These are phyloP conservation scores for Paramecium sonneborni DNA, from an alignment of 73 alveolate genomes.

Conservation along the genomic window DNA sequence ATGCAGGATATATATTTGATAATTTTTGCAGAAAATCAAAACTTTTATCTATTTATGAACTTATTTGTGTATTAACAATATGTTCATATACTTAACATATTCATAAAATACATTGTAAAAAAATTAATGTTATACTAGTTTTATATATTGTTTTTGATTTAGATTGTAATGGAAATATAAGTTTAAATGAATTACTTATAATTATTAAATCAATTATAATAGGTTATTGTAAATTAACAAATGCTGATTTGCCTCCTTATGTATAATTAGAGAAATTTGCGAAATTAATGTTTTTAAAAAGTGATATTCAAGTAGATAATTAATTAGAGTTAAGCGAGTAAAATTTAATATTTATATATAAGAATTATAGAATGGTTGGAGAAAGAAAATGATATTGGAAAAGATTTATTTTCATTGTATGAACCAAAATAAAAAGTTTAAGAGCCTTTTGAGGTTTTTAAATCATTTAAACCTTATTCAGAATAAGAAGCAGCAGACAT, in stretches of 20 bases:
- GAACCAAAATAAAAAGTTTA: slow-evolving; percentile 55
- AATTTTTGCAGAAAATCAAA: slow-evolving; percentile 26
- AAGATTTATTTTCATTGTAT: slow-evolving; percentile 30
- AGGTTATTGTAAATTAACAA: slow-evolving; percentile 62
- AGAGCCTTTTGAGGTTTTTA: slow-evolving; percentile 59
- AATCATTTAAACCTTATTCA: slow-evolving; percentile 43
- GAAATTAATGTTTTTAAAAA: slow-evolving; percentile 61
- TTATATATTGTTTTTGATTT: slow-evolving; percentile 55
- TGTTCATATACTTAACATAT: slow-evolving; percentile 60
- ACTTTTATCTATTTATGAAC: slow-evolving; percentile 48
- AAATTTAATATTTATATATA: neutral
- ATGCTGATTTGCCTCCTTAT: slow-evolving; percentile 63
- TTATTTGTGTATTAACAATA: slow-evolving; percentile 55
- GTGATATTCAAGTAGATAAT: slow-evolving; percentile 60
- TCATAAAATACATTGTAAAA: slow-evolving; percentile 58
- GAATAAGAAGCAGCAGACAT: slow-evolving; percentile 57
- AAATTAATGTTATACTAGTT: neutral
- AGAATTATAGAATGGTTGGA: slow-evolving; percentile 67
- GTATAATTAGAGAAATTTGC: slow-evolving; percentile 61
- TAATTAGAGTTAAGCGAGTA: slow-evolving; percentile 61
- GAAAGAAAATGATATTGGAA: slow-evolving; percentile 55
- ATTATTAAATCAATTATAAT: slow-evolving; percentile 59
- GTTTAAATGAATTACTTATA: slow-evolving; percentile 52
- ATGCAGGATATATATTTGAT: slow-evolving; percentile 56
- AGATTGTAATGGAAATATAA: slow-evolving; percentile 62